These are phyloP conservation scores for Tolypocladium inflatum DNA, from an alignment of 2,329 filamentous ascomycete genomes.

Conservation along the genomic window DNA sequence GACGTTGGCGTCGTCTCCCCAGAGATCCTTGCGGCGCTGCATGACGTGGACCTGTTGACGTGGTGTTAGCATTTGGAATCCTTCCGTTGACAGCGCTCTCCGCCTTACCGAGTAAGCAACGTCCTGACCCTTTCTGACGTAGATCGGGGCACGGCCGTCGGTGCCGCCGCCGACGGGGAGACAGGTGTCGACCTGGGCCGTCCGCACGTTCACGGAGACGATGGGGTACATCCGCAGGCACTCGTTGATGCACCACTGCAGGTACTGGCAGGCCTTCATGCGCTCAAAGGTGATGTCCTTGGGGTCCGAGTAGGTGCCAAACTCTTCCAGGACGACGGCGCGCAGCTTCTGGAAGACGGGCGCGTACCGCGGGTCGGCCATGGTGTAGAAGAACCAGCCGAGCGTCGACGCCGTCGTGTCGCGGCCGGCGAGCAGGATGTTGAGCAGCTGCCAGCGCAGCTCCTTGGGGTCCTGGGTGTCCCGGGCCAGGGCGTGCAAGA, in stretches of 20 bases:
- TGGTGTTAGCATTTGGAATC: background rate
- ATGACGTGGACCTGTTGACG: constrained; percentile 15
- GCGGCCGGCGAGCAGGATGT: constrained; percentile 38
- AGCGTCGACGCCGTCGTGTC: constrained; percentile 44
- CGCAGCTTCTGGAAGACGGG: constrained; percentile 32
- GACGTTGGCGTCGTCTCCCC: constrained; percentile 26
- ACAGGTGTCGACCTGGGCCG: constrained; percentile 29
- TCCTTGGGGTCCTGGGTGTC: constrained; percentile 19
- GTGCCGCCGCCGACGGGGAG: constrained; percentile 42
- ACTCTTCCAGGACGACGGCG: constrained; percentile 26
- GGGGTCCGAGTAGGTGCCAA: constrained; percentile 36
- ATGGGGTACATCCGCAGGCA: constrained; percentile 12
- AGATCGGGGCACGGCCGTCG: constrained; percentile 36
- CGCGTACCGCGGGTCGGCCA: constrained; percentile 25
- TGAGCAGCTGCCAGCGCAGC: constrained; percentile 21
- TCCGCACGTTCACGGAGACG: constrained; percentile 13
- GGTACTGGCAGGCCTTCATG: constrained; percentile 12
- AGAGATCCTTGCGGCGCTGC: constrained; percentile 28
- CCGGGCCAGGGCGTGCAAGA: constrained; percentile 19
- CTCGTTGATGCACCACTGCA: constrained; percentile 15
- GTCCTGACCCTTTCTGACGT: constrained; percentile 35
- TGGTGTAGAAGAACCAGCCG: constrained; percentile 35
- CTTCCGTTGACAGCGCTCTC: too few relatives aligned
- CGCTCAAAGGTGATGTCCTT: constrained; percentile 14
- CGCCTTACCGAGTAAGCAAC: constrained; percentile 24